Base-by-base conservation (phyloP, 129 eudicot species). In the Escallonia rubra region DNA sequence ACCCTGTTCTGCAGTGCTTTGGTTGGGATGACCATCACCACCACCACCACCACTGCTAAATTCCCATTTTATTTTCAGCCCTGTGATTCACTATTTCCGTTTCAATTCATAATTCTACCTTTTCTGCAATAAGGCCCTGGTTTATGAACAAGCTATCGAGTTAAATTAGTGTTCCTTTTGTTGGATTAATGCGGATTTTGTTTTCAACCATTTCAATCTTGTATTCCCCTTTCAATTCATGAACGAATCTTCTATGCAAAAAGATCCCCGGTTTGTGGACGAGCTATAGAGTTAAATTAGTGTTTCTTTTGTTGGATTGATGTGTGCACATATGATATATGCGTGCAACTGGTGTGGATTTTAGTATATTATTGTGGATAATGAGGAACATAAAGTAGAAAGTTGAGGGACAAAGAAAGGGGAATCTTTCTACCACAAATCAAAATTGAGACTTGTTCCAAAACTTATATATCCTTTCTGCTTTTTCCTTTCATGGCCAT, bases 1-100 rank as follows among this genome's bases (percentile, higher is more conserved):
- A 64, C 63, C 96, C 96, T 6, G 51, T 88, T 10, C 72, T 84
- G 81, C 86, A 71, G 69, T 87, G 95, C 68, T 84, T 87, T 55
- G 83, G 90, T 16, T 47, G 52, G 50, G 90, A 74, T 79, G 84
- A 70, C 2, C 79, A 69, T 5, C 68, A 77, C 7, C 87, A 73
- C 46, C 89, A 74, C 52, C 80, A 70, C 41, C 83, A 75, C 15
- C 61, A 63, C 67, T 54, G 54, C n/a, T 64, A 14, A 43, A 56
- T 52, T 54, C 50, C 6, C 34, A 54, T n/a, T 4, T 34, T 11
- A 3, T 14, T 54, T 54, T 54, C n/a, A 54, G 2, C 59, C 10
- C 0, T 50, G 55, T 11, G 3, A 50, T 50, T 50, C 55, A 50
- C 8, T 50, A 7, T 7, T 50, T 50, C 14, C 14, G 14, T 54